Percentiles rank a stretch among this genome's conserved stretches.
Conservation (phyloP, 768 basidiomycete genomes). For the Lentinula aciculospora region DNA sequence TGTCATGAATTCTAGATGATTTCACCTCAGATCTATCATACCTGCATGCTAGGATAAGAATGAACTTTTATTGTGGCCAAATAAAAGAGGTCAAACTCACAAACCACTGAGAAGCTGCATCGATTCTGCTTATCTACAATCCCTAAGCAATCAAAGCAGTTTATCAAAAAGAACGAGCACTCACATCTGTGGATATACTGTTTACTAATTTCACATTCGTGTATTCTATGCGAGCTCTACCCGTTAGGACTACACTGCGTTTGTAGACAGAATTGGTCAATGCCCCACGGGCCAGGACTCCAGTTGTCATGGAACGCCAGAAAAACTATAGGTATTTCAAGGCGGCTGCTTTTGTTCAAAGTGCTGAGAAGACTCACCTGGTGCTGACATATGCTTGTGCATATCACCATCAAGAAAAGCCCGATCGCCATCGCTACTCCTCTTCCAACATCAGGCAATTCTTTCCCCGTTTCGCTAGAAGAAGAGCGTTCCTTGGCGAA, state of each 20-base stretch:
- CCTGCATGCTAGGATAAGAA: neutral
- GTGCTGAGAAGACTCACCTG: conserved; percentile 33
- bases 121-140: conserved; percentile 46
- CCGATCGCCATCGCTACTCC: conserved; percentile 59
- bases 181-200: conserved; percentile 61
- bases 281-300: conserved; percentile 59
- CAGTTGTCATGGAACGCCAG: conserved; percentile 63
- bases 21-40: neutral
- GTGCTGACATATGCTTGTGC: conserved; percentile 53
- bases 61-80: neutral
- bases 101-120: conserved; percentile 68
- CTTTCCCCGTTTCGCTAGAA: conserved; percentile 27
- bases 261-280: conserved; percentile 69
- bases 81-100: conserved; percentile 30
- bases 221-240: conserved; percentile 56
- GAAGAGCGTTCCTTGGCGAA: conserved; percentile 47
- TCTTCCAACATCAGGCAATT: conserved; percentile 36
- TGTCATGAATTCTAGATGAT: neutral
- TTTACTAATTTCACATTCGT: conserved; percentile 58
- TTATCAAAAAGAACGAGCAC: conserved; percentile 11
- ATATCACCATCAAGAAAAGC: conserved; percentile 42
- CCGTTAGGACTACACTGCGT: conserved; percentile 58
- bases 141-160: neutral
- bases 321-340: conserved; percentile 43
- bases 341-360: neutral